These are phyloP conservation scores for Rubus parviflorus DNA, from an alignment of 306 rosid genomes.

Conservation along the genomic window DNA sequence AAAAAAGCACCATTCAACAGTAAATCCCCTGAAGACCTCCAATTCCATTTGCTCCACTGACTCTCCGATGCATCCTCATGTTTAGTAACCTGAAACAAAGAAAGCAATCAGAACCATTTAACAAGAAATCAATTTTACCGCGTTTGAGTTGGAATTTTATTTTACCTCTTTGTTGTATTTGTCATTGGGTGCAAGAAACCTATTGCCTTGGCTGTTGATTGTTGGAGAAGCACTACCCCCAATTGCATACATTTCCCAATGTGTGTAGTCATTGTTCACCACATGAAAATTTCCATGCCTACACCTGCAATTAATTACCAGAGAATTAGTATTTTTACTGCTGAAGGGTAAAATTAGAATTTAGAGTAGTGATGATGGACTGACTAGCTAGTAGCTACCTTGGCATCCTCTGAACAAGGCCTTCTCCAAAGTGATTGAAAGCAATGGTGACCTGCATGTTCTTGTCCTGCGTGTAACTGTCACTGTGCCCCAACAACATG, in stretches of 20 bases:
- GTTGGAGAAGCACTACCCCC: constrained; percentile 95
- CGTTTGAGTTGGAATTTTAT: background rate
- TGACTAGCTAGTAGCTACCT: too few relatives aligned
- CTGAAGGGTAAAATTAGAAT: background rate
- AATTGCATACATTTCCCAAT: constrained; percentile 88
- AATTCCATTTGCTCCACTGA: constrained; percentile 86
- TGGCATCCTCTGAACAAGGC: constrained; percentile 83
- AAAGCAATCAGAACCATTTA: background rate
- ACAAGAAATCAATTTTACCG: constrained; percentile 1
- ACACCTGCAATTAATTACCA: constrained; percentile 54
- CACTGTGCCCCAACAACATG: constrained; percentile 96
- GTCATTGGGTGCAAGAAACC: constrained; percentile 75
- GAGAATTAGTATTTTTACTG: background rate
- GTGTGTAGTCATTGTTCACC: constrained; percentile 92
- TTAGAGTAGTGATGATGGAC: too few relatives aligned
- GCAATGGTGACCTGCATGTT: constrained; percentile 92
- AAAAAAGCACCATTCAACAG: constrained; percentile 85
- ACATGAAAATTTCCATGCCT: constrained; percentile 95
- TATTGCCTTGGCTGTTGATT: constrained; percentile 90
- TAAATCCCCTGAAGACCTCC: constrained; percentile 83
- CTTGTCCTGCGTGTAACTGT: constrained; percentile 61
- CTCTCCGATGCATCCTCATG: constrained; percentile 51
- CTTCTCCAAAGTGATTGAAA: constrained; percentile 96
- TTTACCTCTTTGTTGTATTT: constrained; percentile 65
- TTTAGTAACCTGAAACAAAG: constrained; percentile 58